Evolutionary conservation across 2,329 filamentous ascomycete species (phyloP).

Genomic region (Rutstroemia sp.): DNA sequence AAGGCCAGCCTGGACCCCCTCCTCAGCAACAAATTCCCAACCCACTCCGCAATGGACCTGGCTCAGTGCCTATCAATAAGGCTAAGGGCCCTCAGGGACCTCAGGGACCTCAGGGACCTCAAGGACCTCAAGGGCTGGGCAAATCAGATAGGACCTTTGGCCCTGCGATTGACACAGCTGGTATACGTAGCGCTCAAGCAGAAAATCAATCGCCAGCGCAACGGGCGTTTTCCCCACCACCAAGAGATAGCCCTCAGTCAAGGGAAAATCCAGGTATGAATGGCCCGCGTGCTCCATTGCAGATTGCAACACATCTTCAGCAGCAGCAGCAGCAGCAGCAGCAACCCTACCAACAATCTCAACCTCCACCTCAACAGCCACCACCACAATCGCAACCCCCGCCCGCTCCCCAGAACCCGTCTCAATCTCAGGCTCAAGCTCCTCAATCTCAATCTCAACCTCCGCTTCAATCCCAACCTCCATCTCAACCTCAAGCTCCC

Average conservation of each 20-base stretch:
- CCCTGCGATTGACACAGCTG: conserved; percentile 25
- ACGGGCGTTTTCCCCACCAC: conserved; percentile 27
- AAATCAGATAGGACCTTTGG: conserved; percentile 26
- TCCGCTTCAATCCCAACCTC: background rate
- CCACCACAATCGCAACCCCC: background rate
- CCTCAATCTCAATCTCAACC: conserved; percentile 4
- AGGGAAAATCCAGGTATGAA: conserved; percentile 47
- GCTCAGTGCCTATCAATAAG: conserved; percentile 11
- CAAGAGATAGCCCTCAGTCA: conserved; percentile 34
- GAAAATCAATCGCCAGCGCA: conserved; percentile 40
- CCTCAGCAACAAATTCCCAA: conserved; percentile 57
- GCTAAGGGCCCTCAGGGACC: conserved; percentile 8
- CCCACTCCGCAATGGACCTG: conserved; percentile 30
- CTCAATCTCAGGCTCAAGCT: too few relatives aligned
- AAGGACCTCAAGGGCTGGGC: conserved; percentile 9
- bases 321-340: background rate
- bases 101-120: conserved; percentile 4
- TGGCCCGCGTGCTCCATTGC: conserved; percentile 58
- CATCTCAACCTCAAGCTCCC: conserved; percentile 34
- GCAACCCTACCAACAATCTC: background rate
- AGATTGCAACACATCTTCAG: conserved; percentile 27
- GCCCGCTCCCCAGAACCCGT: too few relatives aligned
- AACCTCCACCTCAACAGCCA: background rate
- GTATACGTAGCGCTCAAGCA: conserved; percentile 33
- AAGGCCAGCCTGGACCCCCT: conserved; percentile 55